These are phyloP conservation scores for Chamaecrista fasciculata DNA, from an alignment of 306 rosid genomes.

Conservation along the genomic window DNA sequence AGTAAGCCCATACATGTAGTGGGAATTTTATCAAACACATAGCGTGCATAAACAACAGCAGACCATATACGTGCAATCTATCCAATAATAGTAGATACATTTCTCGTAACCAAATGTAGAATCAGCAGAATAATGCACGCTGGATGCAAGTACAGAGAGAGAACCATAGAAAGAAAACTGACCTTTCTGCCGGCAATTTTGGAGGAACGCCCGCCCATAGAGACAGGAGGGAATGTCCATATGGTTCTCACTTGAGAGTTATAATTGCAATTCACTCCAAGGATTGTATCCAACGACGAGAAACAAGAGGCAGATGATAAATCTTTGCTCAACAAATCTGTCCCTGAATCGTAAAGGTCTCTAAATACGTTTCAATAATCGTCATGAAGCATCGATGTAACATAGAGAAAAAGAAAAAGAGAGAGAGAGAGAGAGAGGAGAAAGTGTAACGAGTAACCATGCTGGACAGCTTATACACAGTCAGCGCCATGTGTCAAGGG, in stretches of 20 bases:
- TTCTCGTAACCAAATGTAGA: not conserved
- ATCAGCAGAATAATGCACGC: not conserved
- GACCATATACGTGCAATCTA: not conserved
- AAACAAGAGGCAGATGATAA: constrained; percentile 37
- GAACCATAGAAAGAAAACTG: not conserved
- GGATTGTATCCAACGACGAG: constrained; percentile 29
- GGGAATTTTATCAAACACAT: constrained; percentile 50
- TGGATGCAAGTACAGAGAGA: not conserved
- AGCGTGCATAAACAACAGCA: constrained; percentile 21
- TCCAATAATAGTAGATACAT: not conserved
- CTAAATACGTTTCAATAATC: constrained; percentile 18
- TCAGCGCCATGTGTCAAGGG: too few species aligned
- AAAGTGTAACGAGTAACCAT: too few species aligned
- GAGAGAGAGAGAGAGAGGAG: too few species aligned
- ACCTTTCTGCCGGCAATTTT: constrained; percentile 98
- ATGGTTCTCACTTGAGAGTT: constrained; percentile 40
- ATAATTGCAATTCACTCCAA: not conserved
- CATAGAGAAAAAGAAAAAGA: too few species aligned
- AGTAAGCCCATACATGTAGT: not conserved
- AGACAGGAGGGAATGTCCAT: constrained; percentile 60
- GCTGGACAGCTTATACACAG: too few species aligned
- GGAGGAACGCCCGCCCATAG: constrained; percentile 92
- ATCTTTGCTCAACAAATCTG: constrained; percentile 26
- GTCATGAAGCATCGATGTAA: too few species aligned
- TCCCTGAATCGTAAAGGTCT: constrained; percentile 49